A percentile compares a stretch with the other conserved stretches of the same genome.
These are phyloP conservation scores for Cyclocybe aegerita DNA, from an alignment of 768 basidiomycete species.

Conservation along the genomic window DNA sequence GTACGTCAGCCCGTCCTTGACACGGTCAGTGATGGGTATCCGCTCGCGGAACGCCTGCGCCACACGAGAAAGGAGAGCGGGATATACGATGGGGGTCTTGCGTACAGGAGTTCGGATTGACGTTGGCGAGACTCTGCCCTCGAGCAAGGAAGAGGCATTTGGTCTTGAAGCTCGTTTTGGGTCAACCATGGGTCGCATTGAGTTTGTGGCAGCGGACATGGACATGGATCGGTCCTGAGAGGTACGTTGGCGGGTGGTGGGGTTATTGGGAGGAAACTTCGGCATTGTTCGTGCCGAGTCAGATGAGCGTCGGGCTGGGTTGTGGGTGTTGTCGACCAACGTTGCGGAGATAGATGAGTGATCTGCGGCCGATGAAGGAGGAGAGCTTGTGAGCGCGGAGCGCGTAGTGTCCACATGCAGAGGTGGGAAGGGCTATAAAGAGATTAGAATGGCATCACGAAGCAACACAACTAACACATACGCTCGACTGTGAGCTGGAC, in stretches of 20 bases:
- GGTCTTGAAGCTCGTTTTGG: slow-evolving; percentile 28
- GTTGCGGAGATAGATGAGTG: slow-evolving; percentile 43
- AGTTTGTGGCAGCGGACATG: slow-evolving; percentile 61
- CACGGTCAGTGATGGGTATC: slow-evolving; percentile 70
- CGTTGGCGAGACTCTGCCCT: slow-evolving; percentile 39
- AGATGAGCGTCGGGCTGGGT: slow-evolving; percentile 56
- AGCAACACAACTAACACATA: slow-evolving; percentile 18
- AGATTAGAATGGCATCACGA: slow-evolving; percentile 6
- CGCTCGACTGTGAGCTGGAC: slow-evolving; percentile 19
- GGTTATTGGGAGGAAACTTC: slow-evolving; percentile 28
- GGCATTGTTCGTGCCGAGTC: slow-evolving; percentile 70
- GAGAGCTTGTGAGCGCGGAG: slow-evolving; percentile 36
- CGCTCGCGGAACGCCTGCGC: slow-evolving; percentile 91
- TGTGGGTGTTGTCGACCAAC: slow-evolving; percentile 29
- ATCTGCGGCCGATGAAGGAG: slow-evolving; percentile 23
- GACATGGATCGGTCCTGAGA: slow-evolving; percentile 75
- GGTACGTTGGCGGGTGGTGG: slow-evolving; percentile 57
- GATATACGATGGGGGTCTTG: slow-evolving; percentile 82
- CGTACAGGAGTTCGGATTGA: slow-evolving; percentile 39
- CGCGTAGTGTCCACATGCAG: slow-evolving; percentile 60
- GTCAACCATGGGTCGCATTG: slow-evolving; percentile 49
- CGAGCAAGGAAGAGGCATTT: slow-evolving; percentile 28
- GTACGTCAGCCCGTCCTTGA: slow-evolving; percentile 96
- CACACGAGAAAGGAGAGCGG: slow-evolving; percentile 93
- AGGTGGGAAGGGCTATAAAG: slow-evolving; percentile 35